These are phyloP conservation scores for Protomyces gravidus DNA, from an alignment of 1,139 yeast genomes.

Conservation along the genomic window DNA sequence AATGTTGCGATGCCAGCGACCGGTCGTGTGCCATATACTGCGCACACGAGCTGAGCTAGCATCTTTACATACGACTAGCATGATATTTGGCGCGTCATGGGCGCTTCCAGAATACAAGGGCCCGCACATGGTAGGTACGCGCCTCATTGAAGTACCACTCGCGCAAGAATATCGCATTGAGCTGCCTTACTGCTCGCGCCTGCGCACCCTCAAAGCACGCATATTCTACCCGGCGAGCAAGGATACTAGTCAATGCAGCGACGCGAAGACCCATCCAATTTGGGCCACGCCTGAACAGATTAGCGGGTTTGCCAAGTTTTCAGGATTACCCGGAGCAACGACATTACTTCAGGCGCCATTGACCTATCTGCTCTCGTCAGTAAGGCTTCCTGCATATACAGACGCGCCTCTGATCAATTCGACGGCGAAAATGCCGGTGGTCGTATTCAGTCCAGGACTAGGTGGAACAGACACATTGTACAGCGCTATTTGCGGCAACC, in stretches of 20 bases:
- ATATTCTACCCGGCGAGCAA: conserved; percentile 32
- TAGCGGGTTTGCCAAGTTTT: conserved; percentile 6
- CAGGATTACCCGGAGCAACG: conserved; percentile 14
- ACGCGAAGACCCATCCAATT: conserved; percentile 30
- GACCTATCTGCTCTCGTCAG: conserved; percentile 22
- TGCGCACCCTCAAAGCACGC: conserved; percentile 34
- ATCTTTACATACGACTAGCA: too few species aligned
- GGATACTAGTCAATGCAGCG: background rate
- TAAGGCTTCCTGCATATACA: conserved; percentile 26
- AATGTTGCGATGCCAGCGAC: background rate
- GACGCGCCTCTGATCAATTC: conserved; percentile 8
- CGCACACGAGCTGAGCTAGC: background rate
- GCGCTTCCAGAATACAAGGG: conserved; percentile 34
- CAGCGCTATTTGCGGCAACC: conserved; percentile 34
- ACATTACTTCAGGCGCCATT: conserved; percentile 19
- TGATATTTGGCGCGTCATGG: conserved; percentile 6
- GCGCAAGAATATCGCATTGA: conserved; percentile 29
- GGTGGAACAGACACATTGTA: conserved; percentile 35
- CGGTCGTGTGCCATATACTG: background rate
- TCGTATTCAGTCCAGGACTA: conserved; percentile 35
- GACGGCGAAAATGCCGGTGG: conserved; percentile 33
- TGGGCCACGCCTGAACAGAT: conserved; percentile 29
- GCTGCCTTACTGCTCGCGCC: conserved; percentile 29
- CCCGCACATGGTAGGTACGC: conserved; percentile 34
- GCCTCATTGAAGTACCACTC: conserved; percentile 33